phyloP scores from a whole-genome alignment of 2,329 filamentous ascomycete species.

The Zymoseptoria pseudotritici region DNA sequence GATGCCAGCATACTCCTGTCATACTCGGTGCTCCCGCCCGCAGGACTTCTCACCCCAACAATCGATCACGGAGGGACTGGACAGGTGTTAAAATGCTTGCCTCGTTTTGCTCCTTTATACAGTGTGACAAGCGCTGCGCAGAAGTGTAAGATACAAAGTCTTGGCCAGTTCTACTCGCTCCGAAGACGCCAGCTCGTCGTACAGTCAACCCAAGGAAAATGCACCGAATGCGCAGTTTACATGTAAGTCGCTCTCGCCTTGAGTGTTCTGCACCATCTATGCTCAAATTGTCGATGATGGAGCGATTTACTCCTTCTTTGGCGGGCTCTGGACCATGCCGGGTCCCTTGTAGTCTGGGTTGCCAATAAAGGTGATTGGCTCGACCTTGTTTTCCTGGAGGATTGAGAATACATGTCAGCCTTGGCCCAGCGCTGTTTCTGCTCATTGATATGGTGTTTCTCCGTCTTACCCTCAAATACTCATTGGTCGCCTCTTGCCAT shows the following conservation, averaged over 20 bases:
- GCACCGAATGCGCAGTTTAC: slow-evolving; percentile 1
- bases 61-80: background rate
- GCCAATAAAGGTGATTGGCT: slow-evolving; percentile 78
- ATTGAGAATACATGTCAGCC: slow-evolving; percentile 8
- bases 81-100: slow-evolving; percentile 2
- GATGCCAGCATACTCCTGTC: background rate
- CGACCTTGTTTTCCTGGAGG: slow-evolving; percentile 67
- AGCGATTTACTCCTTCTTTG: slow-evolving; percentile 17
- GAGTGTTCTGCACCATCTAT: background rate
- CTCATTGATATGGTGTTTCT: background rate
- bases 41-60: background rate
- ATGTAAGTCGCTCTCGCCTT: background rate
- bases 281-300: background rate
- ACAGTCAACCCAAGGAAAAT: slow-evolving; percentile 19
- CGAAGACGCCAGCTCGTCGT: slow-evolving; percentile 8
- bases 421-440: background rate
- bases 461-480: slow-evolving; percentile 76
- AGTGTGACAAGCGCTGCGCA: slow-evolving; percentile 5
- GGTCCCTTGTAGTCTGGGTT: slow-evolving; percentile 71
- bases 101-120: slow-evolving; percentile 16
- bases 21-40: background rate
- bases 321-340: slow-evolving; percentile 58
- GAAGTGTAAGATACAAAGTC: slow-evolving; percentile 11
- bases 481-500: slow-evolving; percentile 92
- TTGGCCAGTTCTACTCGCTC: slow-evolving; percentile 5